Evolutionary conservation across 2,329 filamentous ascomycete species (phyloP).

Genomic region (Xylaria sp.): DNA sequence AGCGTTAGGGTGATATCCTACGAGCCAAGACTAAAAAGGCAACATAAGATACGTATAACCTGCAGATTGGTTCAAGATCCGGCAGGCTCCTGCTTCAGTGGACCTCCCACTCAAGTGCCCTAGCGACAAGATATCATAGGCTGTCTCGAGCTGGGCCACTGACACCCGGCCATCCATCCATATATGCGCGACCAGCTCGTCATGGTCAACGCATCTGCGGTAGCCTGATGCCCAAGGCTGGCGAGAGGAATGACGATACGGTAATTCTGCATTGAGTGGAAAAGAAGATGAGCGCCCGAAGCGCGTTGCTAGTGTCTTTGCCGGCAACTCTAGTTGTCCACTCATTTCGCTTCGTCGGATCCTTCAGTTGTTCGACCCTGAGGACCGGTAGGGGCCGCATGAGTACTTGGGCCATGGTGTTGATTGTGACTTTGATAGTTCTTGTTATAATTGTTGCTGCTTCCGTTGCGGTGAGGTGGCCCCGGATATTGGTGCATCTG

Average conservation of each 20-base stretch:
- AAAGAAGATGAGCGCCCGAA: constrained; percentile 45
- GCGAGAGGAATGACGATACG: constrained; percentile 38
- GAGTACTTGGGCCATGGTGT: constrained; percentile 54
- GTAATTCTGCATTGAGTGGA: constrained; percentile 45
- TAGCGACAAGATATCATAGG: constrained; percentile 35
- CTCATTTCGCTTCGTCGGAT: constrained; percentile 60
- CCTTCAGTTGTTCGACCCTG: constrained; percentile 54
- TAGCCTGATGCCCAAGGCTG: constrained; percentile 38
- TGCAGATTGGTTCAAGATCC: constrained; percentile 46
- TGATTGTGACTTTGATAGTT: constrained; percentile 60
- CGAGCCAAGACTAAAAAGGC: constrained; percentile 44
- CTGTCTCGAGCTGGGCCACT: constrained; percentile 24
- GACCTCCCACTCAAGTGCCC: constrained; percentile 36
- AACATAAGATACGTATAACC: constrained; percentile 45
- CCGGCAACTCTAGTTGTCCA: constrained; percentile 34
- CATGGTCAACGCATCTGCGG: constrained; percentile 20
- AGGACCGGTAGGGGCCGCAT: constrained; percentile 51
- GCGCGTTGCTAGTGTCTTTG: constrained; percentile 48
- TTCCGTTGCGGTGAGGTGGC: constrained; percentile 67
- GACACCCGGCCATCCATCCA: constrained; percentile 23
- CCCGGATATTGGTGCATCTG: constrained; percentile 72
- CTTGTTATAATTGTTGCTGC: constrained; percentile 64
- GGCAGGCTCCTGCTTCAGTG: constrained; percentile 39
- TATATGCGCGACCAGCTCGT: constrained; percentile 27
- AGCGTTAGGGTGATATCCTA: constrained; percentile 48